These are phyloP conservation scores for Saccharum officinarum DNA, from an alignment of 176 grass and related monocot genomes.

Conservation along the genomic window DNA sequence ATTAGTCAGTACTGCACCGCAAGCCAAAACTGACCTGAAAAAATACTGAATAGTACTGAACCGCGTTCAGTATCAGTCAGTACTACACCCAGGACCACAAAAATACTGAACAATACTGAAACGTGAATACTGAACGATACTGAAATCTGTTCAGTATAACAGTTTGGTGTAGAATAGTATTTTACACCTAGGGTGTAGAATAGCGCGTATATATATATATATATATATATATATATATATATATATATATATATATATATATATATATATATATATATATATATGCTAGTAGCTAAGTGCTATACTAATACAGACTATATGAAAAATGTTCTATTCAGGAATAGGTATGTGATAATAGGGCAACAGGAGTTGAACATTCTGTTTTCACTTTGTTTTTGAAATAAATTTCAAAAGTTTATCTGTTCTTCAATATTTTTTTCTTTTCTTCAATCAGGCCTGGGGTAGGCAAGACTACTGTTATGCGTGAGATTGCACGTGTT, in stretches of 20 bases:
- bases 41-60: too few species aligned
- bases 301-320: neutral
- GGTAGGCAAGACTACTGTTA: constrained; percentile 97
- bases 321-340: neutral
- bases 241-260: too few species aligned
- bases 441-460: constrained; percentile 64
- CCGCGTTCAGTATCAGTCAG: too few species aligned
- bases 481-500: constrained; percentile 96
- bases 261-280: neutral
- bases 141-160: too few species aligned
- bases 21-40: too few species aligned
- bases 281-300: neutral
- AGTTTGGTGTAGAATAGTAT: too few species aligned
- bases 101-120: too few species aligned
- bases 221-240: too few species aligned
- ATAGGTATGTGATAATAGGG: neutral
- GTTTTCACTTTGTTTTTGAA: neutral
- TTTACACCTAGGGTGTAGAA: too few species aligned
- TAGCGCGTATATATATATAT: neutral
- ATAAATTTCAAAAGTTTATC: neutral
- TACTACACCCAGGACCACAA: too few species aligned
- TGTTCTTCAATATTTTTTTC: neutral
- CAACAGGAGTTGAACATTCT: neutral
- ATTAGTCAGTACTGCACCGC: too few species aligned
- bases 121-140: too few species aligned